A percentile compares a stretch with the other conserved stretches of the same genome.
Evolutionary conservation across 1,284 basidiomycete species (phyloP).

Genomic region (Moniliophthora roreri): DNA sequence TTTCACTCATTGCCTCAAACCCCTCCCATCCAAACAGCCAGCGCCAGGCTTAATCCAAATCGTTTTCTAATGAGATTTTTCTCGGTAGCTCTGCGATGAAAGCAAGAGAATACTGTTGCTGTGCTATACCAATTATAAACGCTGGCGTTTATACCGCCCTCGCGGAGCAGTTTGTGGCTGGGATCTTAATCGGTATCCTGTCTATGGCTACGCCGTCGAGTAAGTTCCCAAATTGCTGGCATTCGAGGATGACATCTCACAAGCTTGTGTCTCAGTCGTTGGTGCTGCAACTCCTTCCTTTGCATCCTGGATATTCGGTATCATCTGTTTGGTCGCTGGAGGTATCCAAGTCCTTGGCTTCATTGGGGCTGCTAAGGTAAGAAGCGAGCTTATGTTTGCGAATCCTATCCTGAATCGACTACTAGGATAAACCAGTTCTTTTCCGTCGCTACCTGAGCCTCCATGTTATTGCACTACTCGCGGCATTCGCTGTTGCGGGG

Average conservation of each 20-base stretch:
- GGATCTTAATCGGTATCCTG: constrained; percentile 73
- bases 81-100: too few species aligned
- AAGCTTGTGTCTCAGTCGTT: constrained; percentile 63
- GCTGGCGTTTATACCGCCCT: constrained; percentile 84
- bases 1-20: too few species aligned
- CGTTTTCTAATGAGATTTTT: too few species aligned
- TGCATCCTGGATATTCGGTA: constrained; percentile 72
- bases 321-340: constrained; percentile 72
- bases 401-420: constrained; percentile 7
- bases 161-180: constrained; percentile 71
- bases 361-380: constrained; percentile 74
- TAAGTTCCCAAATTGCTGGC: too few species aligned
- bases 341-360: constrained; percentile 79
- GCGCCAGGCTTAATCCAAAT: too few species aligned
- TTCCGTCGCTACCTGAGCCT: constrained; percentile 77
- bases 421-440: constrained; percentile 73
- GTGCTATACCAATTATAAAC: constrained; percentile 85
- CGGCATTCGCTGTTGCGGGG: constrained; percentile 73
- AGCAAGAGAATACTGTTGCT: constrained; percentile 75
- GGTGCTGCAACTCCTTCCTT: constrained; percentile 79
- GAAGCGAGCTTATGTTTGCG: constrained; percentile 17
- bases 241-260: constrained; percentile 13
- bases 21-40: too few species aligned
- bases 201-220: constrained; percentile 78
- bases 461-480: constrained; percentile 57